A percentile compares a stretch with the other conserved stretches of the same genome.
These are phyloP conservation scores for Rhodamnia argentea DNA, from an alignment of 345 rosid species.

Conservation along the genomic window DNA sequence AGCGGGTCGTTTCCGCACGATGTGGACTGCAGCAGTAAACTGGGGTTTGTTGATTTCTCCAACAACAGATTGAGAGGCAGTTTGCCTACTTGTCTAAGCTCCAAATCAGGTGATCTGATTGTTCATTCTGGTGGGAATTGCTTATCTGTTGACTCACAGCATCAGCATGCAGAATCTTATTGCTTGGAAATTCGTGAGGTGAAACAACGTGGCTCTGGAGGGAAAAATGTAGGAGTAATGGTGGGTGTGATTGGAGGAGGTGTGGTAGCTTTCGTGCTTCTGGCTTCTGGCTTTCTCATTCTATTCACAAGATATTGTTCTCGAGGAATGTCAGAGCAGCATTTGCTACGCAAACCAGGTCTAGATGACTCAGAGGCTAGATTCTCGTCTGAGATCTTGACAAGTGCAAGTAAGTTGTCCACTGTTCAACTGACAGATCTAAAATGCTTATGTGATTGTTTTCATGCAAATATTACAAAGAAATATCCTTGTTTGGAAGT, in stretches of 20 bases:
- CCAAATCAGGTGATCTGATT: slow-evolving; percentile 38
- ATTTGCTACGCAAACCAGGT: slow-evolving; percentile 40
- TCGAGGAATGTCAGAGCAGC: slow-evolving; percentile 29
- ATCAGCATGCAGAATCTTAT: slow-evolving; percentile 46
- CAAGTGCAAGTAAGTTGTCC: slow-evolving; percentile 66
- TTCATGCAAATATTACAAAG: not conserved
- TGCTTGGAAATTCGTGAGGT: slow-evolving; percentile 38
- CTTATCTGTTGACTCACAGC: slow-evolving; percentile 36
- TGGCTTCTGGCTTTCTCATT: slow-evolving; percentile 30
- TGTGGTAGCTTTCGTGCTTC: slow-evolving; percentile 38
- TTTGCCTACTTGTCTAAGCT: slow-evolving; percentile 68
- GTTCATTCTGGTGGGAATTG: slow-evolving; percentile 71
- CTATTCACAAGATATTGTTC: slow-evolving; percentile 31
- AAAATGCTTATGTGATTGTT: not conserved
- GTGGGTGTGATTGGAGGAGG: slow-evolving; percentile 44
- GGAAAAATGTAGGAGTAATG: slow-evolving; percentile 29
- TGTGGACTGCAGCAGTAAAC: slow-evolving; percentile 61
- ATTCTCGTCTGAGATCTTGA: slow-evolving; percentile 68
- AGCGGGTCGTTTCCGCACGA: slow-evolving; percentile 44
- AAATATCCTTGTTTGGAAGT: not conserved
- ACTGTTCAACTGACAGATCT: not conserved
- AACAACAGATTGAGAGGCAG: slow-evolving; percentile 64
- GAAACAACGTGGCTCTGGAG: slow-evolving; percentile 20
- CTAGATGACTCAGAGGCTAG: slow-evolving; percentile 35
- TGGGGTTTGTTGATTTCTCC: slow-evolving; percentile 88